Percentiles rank a stretch among this genome's conserved stretches.
Conservation (phyloP, 2,329 filamentous ascomycete species). For the Epicoccum nigrum region DNA sequence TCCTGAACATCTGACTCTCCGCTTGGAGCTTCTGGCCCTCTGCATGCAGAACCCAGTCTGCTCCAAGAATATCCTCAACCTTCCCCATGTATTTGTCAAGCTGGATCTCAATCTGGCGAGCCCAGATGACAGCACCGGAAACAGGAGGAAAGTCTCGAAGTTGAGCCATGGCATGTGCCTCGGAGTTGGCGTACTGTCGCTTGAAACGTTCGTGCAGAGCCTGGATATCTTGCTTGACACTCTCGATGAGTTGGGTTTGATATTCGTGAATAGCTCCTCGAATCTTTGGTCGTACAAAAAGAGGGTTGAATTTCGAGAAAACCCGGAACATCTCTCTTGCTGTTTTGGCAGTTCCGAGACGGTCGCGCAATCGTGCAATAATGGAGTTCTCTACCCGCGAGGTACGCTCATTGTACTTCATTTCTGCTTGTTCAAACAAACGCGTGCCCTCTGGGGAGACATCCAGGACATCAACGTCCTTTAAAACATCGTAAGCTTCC, state of each 20-base stretch:
- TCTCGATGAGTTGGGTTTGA: slow-evolving; percentile 96
- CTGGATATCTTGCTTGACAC: slow-evolving; percentile 95
- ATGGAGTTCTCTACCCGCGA: slow-evolving; percentile 98
- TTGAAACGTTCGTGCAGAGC: slow-evolving; percentile 96
- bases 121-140: slow-evolving; percentile 97
- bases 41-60: slow-evolving; percentile 91
- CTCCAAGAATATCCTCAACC: slow-evolving; percentile 95
- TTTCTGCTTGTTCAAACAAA: slow-evolving; percentile 91
- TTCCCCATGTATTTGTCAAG: slow-evolving; percentile 97
- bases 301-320: slow-evolving; percentile 98
- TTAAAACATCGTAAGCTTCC: slow-evolving; percentile 90
- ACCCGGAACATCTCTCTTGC: slow-evolving; percentile 99
- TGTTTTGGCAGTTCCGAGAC: slow-evolving; percentile 92
- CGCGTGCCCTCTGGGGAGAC: slow-evolving; percentile 88
- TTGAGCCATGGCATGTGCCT: slow-evolving; percentile 97
- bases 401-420: slow-evolving; percentile 95
- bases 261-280: slow-evolving; percentile 97
- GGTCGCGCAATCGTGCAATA: slow-evolving; percentile 89
- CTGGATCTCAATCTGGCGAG: slow-evolving; percentile 94
- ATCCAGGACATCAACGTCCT: slow-evolving; percentile 93
- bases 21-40: slow-evolving; percentile 93
- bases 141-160: slow-evolving; percentile 94
- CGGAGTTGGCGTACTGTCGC: slow-evolving; percentile 97
- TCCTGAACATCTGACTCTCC: slow-evolving; percentile 91
- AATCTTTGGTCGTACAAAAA: slow-evolving; percentile 99